Evolutionary conservation across 805 yeast genomes (phyloP).

Genomic region (Isabelozyma gotoi): DNA sequence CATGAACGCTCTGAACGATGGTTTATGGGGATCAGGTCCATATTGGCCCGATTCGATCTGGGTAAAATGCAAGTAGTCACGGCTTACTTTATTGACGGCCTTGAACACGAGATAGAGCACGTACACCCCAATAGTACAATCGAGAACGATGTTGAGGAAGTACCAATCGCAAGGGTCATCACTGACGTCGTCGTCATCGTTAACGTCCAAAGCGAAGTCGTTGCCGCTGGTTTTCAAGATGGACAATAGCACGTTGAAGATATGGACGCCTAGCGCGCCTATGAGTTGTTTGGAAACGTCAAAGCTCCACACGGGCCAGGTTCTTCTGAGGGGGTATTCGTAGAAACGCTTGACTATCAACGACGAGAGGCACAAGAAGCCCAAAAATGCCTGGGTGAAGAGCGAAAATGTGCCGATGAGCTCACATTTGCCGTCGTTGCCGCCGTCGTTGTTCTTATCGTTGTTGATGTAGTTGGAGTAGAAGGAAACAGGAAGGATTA

Average conservation of each 20-base stretch:
- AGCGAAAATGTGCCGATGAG: constrained; percentile 83
- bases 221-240: constrained; percentile 45
- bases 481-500: constrained; percentile 1
- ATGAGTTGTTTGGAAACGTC: constrained; percentile 88
- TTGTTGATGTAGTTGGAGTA: constrained; percentile 1
- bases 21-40: constrained; percentile 62
- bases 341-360: constrained; percentile 71
- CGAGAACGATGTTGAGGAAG: constrained; percentile 81
- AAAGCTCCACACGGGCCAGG: constrained; percentile 84
- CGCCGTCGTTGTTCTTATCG: constrained; percentile 3
- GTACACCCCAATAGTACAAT: constrained; percentile 92
- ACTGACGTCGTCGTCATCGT: constrained; percentile 29
- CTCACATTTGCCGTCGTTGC: constrained; percentile 38
- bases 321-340: constrained; percentile 79
- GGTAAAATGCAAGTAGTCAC: constrained; percentile 40
- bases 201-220: constrained; percentile 7
- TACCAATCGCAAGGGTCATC: constrained; percentile 91
- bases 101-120: constrained; percentile 58
- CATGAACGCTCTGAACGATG: constrained; percentile 50
- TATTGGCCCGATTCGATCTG: constrained; percentile 57
- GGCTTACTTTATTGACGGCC: constrained; percentile 41
- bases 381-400: constrained; percentile 72
- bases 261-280: constrained; percentile 84
- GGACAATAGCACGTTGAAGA: constrained; percentile 71
- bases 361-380: constrained; percentile 71